phyloP scores from a whole-genome alignment of 2,329 filamentous ascomycete species.

The Epichloe amarillans region DNA sequence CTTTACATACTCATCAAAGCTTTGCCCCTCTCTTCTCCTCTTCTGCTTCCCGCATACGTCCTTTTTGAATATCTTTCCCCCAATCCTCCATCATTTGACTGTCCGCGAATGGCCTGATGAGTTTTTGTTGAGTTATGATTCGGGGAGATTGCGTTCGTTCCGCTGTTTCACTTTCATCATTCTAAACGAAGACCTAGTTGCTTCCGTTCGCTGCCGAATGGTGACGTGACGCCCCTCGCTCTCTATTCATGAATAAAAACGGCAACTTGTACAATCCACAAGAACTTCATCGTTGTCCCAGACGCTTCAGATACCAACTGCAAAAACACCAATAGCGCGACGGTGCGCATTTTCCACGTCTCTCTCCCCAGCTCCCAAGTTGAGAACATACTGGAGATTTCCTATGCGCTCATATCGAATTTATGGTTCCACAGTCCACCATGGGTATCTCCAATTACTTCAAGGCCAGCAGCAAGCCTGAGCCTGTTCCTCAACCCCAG shows the following conservation, averaged over 20 bases:
- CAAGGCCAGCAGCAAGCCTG: constrained; percentile 28
- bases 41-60: not conserved
- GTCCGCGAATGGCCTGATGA: not conserved
- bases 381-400: too few species aligned
- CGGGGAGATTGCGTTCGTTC: not conserved
- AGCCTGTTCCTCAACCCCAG: constrained; percentile 7
- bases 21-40: not conserved
- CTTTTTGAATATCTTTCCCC: not conserved
- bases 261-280: not conserved
- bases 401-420: not conserved
- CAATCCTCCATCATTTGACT: not conserved
- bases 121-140: not conserved
- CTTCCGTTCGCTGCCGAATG: not conserved
- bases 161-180: not conserved
- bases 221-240: not conserved
- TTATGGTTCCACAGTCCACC: constrained; percentile 6
- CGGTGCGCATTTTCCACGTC: too few species aligned
- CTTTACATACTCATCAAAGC: not conserved
- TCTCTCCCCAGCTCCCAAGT: too few species aligned
- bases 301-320: too few species aligned
- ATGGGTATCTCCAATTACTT: constrained; percentile 55
- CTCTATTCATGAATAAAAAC: not conserved
- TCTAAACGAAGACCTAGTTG: not conserved
- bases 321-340: too few species aligned
- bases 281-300: not conserved